Base-by-base conservation (phyloP, 768 basidiomycete species). In the Flagelloscypha sp. region DNA sequence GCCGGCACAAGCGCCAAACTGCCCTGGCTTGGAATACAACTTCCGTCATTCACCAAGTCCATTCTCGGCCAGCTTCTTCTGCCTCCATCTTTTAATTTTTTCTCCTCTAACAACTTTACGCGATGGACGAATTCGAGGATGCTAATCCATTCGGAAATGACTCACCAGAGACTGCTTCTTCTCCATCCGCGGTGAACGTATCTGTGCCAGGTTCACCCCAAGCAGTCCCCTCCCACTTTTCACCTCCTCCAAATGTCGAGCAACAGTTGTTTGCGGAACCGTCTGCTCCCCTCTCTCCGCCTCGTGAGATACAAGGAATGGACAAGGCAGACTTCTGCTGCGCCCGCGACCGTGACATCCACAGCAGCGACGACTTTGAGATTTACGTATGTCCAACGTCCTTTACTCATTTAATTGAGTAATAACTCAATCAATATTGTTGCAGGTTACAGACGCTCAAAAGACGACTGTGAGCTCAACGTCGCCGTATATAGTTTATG, bases 401-500 rank as follows among this genome's bases (percentile, higher is more conserved):
- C 24, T 31, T 21, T 10, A 35, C 30, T 35, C 15, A 19, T 19
- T 19, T n/a, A n/a, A n/a, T n/a, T n/a, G n/a, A n/a, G n/a, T n/a
- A n/a, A n/a, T n/a, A n/a, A n/a, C 12, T 13, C 13, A 31, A 25
- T 24, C 32, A 29, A 25, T 8, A 12, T 20, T 35, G 27, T 19
- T 28, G 12, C 11, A 95, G 92, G 97, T 99, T 45, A 74, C 79
- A 22, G 94, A 98, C 52, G 94, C 95, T 10, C 79, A 85, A 61
- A 99, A 99, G 76, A 98, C 93, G 17, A 76, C 83, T 9, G 70
- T 86, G 36, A 85, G 87, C 48, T 74, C 90, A n/a, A 76, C 68
- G 32, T 84, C 89, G 15, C 79, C 85, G 5, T 98, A 98, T 56
- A 99, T 98, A 55, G 76, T 83, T 40, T 98, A 99, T 66, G 76